Conservation (phyloP, 192 early-diverging fungal species). For the Coemansia furcata region DNA sequence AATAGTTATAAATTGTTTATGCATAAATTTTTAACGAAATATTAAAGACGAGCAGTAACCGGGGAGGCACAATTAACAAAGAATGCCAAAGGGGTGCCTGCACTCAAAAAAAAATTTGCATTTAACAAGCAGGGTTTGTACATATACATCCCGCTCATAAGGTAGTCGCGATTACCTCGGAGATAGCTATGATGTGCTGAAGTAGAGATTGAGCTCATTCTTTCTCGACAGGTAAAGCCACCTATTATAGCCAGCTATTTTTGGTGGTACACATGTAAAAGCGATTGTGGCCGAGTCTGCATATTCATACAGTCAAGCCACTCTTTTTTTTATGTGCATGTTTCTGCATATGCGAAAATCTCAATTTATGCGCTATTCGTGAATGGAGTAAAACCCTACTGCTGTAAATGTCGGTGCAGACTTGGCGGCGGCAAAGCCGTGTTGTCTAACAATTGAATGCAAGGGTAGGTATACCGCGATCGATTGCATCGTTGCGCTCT, state of each 20-base stretch:
- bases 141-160: not conserved
- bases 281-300: constrained; percentile 3
- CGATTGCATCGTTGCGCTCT: not conserved
- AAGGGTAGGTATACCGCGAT: not conserved
- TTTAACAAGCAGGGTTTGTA: not conserved
- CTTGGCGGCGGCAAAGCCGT: not conserved
- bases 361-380: not conserved
- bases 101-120: not conserved
- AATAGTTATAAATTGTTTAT: constrained; percentile 3
- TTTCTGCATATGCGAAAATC: not conserved
- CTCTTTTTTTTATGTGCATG: not conserved
- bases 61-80: not conserved
- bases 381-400: not conserved
- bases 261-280: not conserved
- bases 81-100: not conserved
- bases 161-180: not conserved
- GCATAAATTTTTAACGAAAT: not conserved
- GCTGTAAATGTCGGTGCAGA: not conserved
- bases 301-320: not conserved
- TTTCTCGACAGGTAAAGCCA: not conserved
- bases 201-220: no score
- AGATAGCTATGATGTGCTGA: no score
- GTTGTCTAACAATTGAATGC: not conserved
- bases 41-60: not conserved
- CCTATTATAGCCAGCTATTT: not conserved